Evolutionary conservation across 2,329 filamentous ascomycete species (phyloP), one percentile per base, ranked within the genome.

Genomic region (Drechslerella coelobrocha): DNA sequence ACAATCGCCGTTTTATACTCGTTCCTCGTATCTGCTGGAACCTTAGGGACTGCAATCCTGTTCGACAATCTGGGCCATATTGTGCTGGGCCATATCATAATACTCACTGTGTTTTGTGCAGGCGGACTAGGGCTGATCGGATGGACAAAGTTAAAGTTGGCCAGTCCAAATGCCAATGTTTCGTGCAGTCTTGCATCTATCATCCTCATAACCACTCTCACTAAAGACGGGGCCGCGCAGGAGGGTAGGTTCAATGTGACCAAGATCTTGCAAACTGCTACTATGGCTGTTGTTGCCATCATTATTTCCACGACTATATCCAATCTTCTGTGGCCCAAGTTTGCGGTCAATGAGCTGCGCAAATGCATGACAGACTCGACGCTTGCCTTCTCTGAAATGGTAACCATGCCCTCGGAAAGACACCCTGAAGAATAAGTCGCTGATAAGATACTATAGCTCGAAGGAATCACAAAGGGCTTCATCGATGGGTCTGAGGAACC

Each of bases 181-280:
- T 84, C 84, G 17, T 88, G 86, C 75, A 88, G 87, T 3, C 78
- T 89, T 59, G 82, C 87, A 1, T 86, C 86, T 0, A 82, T 89
- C 21, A 85, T 85, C 2, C 83, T 85, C 26, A 88, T 89, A 74
- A 88, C 85, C 0, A 81, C 88, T 17, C 78, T 89, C 73, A 88
- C 87, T 1, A 88, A 87, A 77, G 87, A 89, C 77, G 86, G 85
- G 23, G 82, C 84, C 17, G 83, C 89, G 0, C 86, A 89, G 76
- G 82, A 81, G 48, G 86, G 84, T 0, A 82, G 82, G 34, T 84
- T 88, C 75, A 87, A 84, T 0, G 81, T 86, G 72, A 82, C 81
- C 41, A 87, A 87, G 73, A 83, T 89, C 10, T 78, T 78, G 6
- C 66, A 71, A 31, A 83, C 86, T 12, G 76, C 86, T 59, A 83